phyloP scores from a whole-genome alignment of 805 yeast species.

The Ogataea haglerorum region DNA sequence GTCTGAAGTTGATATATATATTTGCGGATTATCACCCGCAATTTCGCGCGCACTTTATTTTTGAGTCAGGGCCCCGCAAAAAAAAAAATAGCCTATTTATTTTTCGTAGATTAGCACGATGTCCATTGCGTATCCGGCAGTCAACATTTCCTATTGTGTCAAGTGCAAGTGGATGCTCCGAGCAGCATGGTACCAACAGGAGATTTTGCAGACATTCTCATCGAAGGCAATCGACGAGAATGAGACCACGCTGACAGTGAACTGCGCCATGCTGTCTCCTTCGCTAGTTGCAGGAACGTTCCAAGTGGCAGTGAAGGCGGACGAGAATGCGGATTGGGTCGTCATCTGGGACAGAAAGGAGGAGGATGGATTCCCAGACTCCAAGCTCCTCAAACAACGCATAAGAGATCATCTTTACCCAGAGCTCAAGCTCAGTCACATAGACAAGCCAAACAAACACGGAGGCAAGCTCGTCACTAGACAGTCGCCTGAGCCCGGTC shows the following conservation, averaged over 20 bases:
- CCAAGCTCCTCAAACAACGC: conserved; percentile 68
- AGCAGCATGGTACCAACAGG: conserved; percentile 86
- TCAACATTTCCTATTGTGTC: conserved; percentile 72
- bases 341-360: conserved; percentile 59
- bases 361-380: conserved; percentile 82
- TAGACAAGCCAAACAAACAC: conserved; percentile 40
- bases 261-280: conserved; percentile 53
- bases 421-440: conserved; percentile 55
- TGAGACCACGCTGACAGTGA: conserved; percentile 41
- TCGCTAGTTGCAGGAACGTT: conserved; percentile 53
- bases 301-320: conserved; percentile 46
- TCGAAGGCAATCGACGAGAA: conserved; percentile 21
- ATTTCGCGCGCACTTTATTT: neutral
- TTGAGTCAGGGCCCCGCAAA: conserved; percentile 6
- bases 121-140: conserved; percentile 47
- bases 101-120: neutral
- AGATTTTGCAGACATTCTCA: conserved; percentile 73
- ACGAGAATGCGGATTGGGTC: conserved; percentile 27
- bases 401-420: conserved; percentile 62
- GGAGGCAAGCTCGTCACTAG: conserved; percentile 20
- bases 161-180: conserved; percentile 86
- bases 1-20: conserved; percentile 1
- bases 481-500: conserved; percentile 1
- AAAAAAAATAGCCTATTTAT: conserved; percentile 7
- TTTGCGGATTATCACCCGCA: conserved; percentile 9